Evolutionary conservation across 73 alveolate genomes (phyloP), one percentile per base, ranked within the genome.

Genomic region (Paramecium primaurelia): DNA sequence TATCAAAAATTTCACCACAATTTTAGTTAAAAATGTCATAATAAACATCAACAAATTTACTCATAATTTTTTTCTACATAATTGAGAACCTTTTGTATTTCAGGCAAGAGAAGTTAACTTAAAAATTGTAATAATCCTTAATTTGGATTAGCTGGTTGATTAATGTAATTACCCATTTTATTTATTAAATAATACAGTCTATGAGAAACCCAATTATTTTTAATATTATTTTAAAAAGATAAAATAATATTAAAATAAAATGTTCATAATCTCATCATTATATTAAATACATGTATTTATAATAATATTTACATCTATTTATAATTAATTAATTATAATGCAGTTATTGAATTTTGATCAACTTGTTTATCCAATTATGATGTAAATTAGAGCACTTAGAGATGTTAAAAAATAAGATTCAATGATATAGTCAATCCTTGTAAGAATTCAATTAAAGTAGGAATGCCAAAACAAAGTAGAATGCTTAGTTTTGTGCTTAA

Each of bases 1-100:
- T 34, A 38, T 73, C 68, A 73, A 73, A 73, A 68, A 73, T 73
- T 22, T 73, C 87, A 14, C 87, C 87, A 11, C 87, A 73, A 73
- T 73, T 38, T 18, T 73, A 20, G n/a, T 73, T 73, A 9, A 73
- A 38, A 36, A 73, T 40, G 8, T 36, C 87, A 73, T 73, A 38
- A 18, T 73, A 73, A 22, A 73, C 87, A 73, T 73, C 68, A 73
- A 37, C 37, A 20, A 73, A 73, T 38, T 73, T 68, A 1, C 87
- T 68, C 18, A 73, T 73, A 73, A 37, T 73, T 34, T 73, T 16
- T n/a, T 37, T 73, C 42, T n/a, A 73, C 87, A 73, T 73, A 73
- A 6, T 73, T 73, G n/a, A 34, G 8, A 4, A 73, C 87, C 32
- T 73, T 73, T 38, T 73, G 16, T 4, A 73, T 73, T 34, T 73